Percentiles rank a stretch among this genome's conserved stretches.
Evolutionary conservation across 2,329 filamentous ascomycete genomes (phyloP).

Genomic region (Botrytis fragariae): DNA sequence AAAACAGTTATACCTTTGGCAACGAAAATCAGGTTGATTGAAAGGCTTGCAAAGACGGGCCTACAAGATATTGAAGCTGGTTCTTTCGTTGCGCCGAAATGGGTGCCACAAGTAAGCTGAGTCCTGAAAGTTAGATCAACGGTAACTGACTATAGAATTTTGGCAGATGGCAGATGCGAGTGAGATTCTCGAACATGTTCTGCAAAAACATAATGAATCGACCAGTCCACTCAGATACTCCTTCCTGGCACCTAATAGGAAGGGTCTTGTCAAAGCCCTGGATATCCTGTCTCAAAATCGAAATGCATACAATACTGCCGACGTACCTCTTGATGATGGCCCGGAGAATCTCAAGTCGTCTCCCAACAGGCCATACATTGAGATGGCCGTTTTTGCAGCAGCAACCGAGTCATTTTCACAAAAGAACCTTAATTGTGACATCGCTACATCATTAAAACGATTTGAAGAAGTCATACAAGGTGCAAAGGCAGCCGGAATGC

Average conservation of each 20-base stretch:
- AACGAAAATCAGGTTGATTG: constrained; percentile 75
- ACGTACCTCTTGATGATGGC: constrained; percentile 32
- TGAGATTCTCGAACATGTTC: constrained; percentile 68
- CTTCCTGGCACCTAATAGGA: constrained; percentile 75
- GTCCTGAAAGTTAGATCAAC: neutral
- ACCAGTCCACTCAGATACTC: constrained; percentile 65
- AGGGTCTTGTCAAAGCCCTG: constrained; percentile 65
- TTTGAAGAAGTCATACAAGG: constrained; percentile 69
- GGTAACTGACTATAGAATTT: neutral
- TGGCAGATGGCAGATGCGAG: constrained; percentile 74
- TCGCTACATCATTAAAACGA: constrained; percentile 67
- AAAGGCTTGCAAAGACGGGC: constrained; percentile 65
- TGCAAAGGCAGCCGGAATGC: constrained; percentile 62
- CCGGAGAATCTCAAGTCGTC: neutral
- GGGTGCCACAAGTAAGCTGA: constrained; percentile 69
- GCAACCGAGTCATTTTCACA: constrained; percentile 79
- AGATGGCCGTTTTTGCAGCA: constrained; percentile 77
- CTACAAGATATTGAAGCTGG: constrained; percentile 75
- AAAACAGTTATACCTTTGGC: constrained; percentile 65
- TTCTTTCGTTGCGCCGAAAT: constrained; percentile 80
- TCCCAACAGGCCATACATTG: constrained; percentile 48
- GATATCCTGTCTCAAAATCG: constrained; percentile 53
- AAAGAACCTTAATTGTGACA: constrained; percentile 79
- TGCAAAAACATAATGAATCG: constrained; percentile 55
- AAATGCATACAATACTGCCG: constrained; percentile 51